Conservation (phyloP, 208 protist genomes). For the Trypanosoma avium region DNA sequence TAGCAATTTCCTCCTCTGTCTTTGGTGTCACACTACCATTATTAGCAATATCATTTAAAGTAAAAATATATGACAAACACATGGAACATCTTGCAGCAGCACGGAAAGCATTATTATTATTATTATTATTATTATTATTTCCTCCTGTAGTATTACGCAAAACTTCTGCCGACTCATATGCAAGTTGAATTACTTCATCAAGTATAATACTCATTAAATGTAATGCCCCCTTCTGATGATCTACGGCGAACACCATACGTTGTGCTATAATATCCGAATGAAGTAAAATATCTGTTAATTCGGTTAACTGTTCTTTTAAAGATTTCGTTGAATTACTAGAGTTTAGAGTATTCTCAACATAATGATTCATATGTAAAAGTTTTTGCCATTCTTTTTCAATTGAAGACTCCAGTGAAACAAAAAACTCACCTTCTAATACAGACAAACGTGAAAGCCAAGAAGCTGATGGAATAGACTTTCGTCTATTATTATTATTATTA, state of each 20-base stretch:
- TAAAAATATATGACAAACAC: conserved; percentile 29
- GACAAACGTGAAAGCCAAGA: conserved; percentile 60
- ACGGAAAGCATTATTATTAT: neutral
- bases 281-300: conserved; percentile 18
- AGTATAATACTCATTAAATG: conserved; percentile 72
- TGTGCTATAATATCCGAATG: conserved; percentile 36
- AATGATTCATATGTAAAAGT: conserved; percentile 19
- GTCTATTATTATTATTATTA: neutral
- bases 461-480: conserved; percentile 13
- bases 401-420: conserved; percentile 29
- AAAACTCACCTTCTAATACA: conserved; percentile 39
- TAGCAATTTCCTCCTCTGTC: conserved; percentile 15
- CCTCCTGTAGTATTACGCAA: neutral
- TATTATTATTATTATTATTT: neutral
- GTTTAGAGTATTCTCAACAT: conserved; percentile 5
- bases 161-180: conserved; percentile 37
- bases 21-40: conserved; percentile 10
- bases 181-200: conserved; percentile 58
- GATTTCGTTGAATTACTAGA: neutral
- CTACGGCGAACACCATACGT: conserved; percentile 72
- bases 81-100: conserved; percentile 19
- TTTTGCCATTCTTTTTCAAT: conserved; percentile 17
- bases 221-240: conserved; percentile 49
- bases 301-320: conserved; percentile 14
- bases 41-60: conserved; percentile 29